Evolutionary conservation across 345 rosid genomes (phyloP).

Genomic region (Sonneratia alba): DNA sequence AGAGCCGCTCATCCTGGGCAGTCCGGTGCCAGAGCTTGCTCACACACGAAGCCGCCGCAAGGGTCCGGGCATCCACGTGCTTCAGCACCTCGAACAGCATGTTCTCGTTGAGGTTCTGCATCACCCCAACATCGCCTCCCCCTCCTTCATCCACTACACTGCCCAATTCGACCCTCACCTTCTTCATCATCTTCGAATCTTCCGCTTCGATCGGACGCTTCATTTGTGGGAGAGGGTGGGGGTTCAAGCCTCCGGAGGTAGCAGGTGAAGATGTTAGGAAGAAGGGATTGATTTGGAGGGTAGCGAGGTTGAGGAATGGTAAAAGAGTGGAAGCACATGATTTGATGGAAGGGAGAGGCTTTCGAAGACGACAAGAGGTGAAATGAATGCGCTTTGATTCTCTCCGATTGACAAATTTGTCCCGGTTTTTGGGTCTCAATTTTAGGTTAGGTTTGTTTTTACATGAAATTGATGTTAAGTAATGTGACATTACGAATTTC

Average conservation of each 20-base stretch:
- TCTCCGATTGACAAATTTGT: no score
- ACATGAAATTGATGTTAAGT: no score
- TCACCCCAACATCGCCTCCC: constrained; percentile 24
- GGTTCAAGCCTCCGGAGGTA: constrained; percentile 4
- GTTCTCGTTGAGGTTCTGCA: constrained; percentile 63
- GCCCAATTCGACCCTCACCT: constrained; percentile 7
- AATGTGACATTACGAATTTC: no score
- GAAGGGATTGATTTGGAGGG: no score
- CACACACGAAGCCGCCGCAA: constrained; percentile 67
- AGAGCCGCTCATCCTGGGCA: constrained; percentile 76
- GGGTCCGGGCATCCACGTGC: constrained; percentile 70
- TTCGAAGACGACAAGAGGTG: no score
- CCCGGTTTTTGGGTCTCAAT: no score
- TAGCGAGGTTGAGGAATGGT: no score
- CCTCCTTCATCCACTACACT: constrained; percentile 10
- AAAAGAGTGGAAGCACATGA: no score
- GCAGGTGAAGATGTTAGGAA: no score
- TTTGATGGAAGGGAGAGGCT: no score
- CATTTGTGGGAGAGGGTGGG: constrained; percentile 21
- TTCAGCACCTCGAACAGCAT: constrained; percentile 80
- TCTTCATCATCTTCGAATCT: constrained; percentile 29
- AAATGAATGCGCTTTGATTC: background rate
- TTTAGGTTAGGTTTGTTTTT: no score
- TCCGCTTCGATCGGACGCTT: constrained; percentile 36
- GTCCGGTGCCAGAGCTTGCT: constrained; percentile 75